Conservation (phyloP, 345 rosid genomes). For the Brassica nigra region DNA sequence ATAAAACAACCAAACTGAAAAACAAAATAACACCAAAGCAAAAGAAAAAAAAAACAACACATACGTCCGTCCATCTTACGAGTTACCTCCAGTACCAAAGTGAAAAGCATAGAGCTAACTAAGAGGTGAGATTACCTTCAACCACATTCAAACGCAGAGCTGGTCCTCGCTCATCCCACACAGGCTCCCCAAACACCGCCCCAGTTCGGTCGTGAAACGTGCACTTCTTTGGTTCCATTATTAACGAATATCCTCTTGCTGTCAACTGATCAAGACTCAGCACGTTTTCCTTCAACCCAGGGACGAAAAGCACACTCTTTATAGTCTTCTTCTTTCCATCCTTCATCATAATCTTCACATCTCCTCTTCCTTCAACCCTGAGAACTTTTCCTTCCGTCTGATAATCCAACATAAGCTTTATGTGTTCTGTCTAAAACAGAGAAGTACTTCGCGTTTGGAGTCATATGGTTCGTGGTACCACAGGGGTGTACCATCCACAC, state of each 20-base stretch:
- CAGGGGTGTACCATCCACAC: neutral
- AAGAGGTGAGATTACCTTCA: conserved; percentile 3
- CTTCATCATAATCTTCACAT: conserved; percentile 9
- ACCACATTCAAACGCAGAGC: conserved; percentile 21
- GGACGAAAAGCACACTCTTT: conserved; percentile 14
- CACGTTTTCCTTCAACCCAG: conserved; percentile 4
- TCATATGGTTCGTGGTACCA: neutral
- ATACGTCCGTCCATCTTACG: neutral
- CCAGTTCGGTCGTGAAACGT: conserved; percentile 10
- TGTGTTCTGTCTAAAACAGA: neutral
- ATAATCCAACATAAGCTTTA: neutral
- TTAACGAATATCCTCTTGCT: neutral
- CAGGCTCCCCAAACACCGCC: neutral
- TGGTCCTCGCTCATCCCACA: neutral
- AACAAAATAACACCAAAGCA: neutral
- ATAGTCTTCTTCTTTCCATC: conserved; percentile 22
- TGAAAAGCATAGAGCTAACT: neutral
- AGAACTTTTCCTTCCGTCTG: neutral
- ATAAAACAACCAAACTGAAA: conserved; percentile 2
- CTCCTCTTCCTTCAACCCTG: conserved; percentile 11
- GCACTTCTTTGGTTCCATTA: neutral
- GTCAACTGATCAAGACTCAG: neutral
- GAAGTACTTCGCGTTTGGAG: conserved; percentile 9
- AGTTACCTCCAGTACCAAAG: conserved; percentile 11
- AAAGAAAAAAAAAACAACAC: neutral